Percentiles rank a stretch among this genome's conserved stretches.
These are phyloP conservation scores for Limnanthes douglasii DNA, from an alignment of 345 rosid genomes.

Conservation along the genomic window DNA sequence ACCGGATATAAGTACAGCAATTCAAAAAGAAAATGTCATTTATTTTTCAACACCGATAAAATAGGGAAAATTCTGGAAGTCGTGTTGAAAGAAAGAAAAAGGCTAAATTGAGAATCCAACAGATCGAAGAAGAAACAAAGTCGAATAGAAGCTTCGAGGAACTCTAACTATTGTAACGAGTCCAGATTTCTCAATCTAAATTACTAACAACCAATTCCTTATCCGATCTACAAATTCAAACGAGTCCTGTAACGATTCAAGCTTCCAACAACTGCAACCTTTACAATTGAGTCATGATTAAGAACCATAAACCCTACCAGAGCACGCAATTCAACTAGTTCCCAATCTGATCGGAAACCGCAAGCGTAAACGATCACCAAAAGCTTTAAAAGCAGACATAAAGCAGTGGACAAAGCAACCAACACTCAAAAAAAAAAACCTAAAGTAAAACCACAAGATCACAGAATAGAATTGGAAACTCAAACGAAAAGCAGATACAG, in stretches of 20 bases:
- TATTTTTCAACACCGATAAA: no score
- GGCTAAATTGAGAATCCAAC: background rate
- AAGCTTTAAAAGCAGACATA: background rate
- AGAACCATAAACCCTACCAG: background rate
- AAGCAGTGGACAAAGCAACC: background rate
- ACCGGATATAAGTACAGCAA: no score
- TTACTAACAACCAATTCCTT: no score
- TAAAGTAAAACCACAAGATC: background rate
- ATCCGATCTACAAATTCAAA: no score
- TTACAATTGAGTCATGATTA: background rate
- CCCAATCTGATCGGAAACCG: constrained; percentile 14
- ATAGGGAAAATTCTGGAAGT: no score
- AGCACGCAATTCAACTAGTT: constrained; percentile 1
- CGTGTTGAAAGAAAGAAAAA: no score
- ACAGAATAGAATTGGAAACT: constrained; percentile 7
- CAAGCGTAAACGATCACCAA: background rate
- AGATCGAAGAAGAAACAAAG: background rate
- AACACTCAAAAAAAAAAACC: background rate
- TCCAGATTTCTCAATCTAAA: no score
- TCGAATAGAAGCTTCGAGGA: constrained; percentile 1
- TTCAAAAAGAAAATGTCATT: no score
- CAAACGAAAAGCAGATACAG: constrained; percentile 14
- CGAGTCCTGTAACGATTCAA: no score
- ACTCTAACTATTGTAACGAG: no score
- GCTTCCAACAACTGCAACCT: background rate